These are phyloP conservation scores for Endotrypanum monterogeii DNA, from an alignment of 208 protist species.

Conservation along the genomic window DNA sequence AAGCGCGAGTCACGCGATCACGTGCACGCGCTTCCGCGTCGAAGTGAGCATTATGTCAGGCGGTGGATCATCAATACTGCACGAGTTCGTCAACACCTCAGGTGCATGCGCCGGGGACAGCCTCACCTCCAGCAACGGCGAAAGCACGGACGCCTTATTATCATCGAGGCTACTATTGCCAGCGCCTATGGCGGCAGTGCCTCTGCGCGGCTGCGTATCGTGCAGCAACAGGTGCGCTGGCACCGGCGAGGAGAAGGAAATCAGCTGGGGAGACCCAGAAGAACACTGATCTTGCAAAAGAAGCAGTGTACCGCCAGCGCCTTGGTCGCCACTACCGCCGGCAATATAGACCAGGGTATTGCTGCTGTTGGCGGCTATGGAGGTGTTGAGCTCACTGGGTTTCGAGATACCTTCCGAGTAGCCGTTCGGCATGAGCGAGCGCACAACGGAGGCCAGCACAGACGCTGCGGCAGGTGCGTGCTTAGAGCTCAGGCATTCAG, in stretches of 20 bases:
- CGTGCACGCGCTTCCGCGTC: constrained; percentile 20
- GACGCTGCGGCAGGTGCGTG: not conserved
- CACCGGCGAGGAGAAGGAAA: not conserved
- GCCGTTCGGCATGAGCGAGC: not conserved
- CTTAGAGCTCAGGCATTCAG: not conserved
- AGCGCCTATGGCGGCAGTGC: not conserved
- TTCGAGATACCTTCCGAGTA: not conserved
- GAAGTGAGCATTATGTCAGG: constrained; percentile 29
- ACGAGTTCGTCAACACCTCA: not conserved
- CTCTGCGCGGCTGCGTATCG: not conserved
- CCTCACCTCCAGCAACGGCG: not conserved
- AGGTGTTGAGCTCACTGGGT: too few relatives aligned
- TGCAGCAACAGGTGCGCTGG: not conserved
- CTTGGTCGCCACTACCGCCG: not conserved
- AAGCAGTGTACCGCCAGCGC: not conserved
- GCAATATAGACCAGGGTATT: not conserved
- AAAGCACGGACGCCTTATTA: not conserved
- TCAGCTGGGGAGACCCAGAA: not conserved
- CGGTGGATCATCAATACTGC: constrained; percentile 29
- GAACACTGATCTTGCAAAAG: not conserved
- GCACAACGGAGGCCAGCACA: not conserved
- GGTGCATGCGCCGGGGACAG: not conserved
- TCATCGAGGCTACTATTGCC: not conserved
- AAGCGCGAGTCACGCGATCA: constrained; percentile 10
- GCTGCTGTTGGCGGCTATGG: not conserved